Evolutionary conservation across 345 rosid species (phyloP).

Genomic region (Syzygium grande): DNA sequence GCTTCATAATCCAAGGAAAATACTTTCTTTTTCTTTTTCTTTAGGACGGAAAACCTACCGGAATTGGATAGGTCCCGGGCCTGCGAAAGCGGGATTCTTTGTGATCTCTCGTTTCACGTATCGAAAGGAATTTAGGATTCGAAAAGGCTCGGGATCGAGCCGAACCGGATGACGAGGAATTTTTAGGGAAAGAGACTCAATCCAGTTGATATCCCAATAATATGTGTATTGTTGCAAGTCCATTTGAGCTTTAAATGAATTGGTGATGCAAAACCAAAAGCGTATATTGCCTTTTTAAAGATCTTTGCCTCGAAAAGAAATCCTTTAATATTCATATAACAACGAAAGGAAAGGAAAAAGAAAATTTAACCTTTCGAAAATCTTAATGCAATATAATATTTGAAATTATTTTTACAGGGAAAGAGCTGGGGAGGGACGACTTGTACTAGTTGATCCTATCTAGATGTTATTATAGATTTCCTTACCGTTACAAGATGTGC

Average conservation of each 20-base stretch:
- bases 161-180: background rate
- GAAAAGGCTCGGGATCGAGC: background rate
- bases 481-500: background rate
- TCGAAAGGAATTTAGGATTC: background rate
- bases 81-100: background rate
- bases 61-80: background rate
- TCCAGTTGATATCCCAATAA: background rate
- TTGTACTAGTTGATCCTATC: background rate
- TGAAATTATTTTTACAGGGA: background rate
- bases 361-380: background rate
- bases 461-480: background rate
- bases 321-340: too few relatives aligned
- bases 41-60: background rate
- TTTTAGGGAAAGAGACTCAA: background rate
- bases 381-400: background rate
- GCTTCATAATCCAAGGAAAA: background rate
- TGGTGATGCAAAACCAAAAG: background rate
- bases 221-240: background rate
- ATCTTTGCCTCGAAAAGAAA: background rate
- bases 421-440: background rate
- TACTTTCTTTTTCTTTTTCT: background rate
- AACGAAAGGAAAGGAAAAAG: background rate
- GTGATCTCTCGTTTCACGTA: background rate
- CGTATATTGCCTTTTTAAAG: background rate
- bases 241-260: background rate